A percentile compares a stretch with the other conserved stretches of the same genome.
Evolutionary conservation across 129 eudicot species (phyloP).

Genomic region (Erigeron canadensis): DNA sequence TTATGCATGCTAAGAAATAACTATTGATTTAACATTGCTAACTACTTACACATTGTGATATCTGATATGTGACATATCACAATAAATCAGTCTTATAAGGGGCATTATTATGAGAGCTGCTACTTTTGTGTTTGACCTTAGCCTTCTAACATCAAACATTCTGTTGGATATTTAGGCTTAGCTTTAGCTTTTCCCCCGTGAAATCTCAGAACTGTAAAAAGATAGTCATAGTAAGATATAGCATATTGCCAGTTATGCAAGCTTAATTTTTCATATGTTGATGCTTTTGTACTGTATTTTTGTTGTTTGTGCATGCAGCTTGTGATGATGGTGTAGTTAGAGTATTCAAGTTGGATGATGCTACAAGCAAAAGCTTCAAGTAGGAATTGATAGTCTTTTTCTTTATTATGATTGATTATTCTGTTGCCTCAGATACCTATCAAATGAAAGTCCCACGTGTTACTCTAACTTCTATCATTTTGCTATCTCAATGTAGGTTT

Average conservation of each 20-base stretch:
- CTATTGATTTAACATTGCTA: neutral
- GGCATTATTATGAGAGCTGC: neutral
- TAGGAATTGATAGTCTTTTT: slow-evolving; percentile 26
- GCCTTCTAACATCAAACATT: neutral
- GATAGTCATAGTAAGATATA: no score
- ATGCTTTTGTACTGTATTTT: slow-evolving; percentile 25
- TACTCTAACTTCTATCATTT: slow-evolving; percentile 7
- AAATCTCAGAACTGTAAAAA: neutral
- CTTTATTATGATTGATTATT: neutral
- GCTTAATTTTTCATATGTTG: neutral
- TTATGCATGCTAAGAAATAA: neutral
- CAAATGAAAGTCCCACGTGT: neutral
- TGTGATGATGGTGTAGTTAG: slow-evolving; percentile 91
- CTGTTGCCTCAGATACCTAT: neutral
- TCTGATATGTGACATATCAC: no score
- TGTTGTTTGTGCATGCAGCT: slow-evolving; percentile 56
- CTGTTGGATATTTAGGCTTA: neutral
- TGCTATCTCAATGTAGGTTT: slow-evolving; percentile 48
- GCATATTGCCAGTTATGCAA: neutral
- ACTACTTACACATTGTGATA: neutral
- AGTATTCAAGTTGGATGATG: slow-evolving; percentile 89
- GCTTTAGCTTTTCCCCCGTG: neutral
- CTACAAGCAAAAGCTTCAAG: slow-evolving; percentile 93
- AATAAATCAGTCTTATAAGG: neutral
- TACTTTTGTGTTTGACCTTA: neutral